Evolutionary conservation across 2,329 filamentous ascomycete species (phyloP).

Genomic region (Neofusicoccum ribis): DNA sequence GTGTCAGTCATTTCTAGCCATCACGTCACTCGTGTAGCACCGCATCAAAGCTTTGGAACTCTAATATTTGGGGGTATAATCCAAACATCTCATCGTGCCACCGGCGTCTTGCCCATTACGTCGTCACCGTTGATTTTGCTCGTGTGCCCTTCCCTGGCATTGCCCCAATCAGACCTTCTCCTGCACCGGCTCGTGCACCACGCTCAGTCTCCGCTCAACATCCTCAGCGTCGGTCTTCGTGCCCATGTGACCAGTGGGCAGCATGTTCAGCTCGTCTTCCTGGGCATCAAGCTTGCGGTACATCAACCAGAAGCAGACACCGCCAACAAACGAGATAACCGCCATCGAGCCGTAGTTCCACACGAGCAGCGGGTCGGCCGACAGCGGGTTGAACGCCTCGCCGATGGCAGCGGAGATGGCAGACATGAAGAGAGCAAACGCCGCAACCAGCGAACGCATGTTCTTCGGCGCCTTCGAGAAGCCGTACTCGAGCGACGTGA

Average conservation of each 20-base stretch:
- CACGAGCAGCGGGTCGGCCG: constrained; percentile 26
- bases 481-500: constrained; percentile 71
- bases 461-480: constrained; percentile 70
- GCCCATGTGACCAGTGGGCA: constrained; percentile 39
- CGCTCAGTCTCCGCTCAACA: constrained; percentile 27
- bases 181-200: constrained; percentile 1
- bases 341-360: constrained; percentile 37
- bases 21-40: not conserved
- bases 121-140: not conserved
- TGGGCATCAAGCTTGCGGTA: constrained; percentile 36
- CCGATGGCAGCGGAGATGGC: constrained; percentile 29
- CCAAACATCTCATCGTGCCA: not conserved
- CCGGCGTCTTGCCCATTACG: not conserved
- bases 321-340: constrained; percentile 37
- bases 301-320: constrained; percentile 33
- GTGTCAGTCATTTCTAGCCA: not conserved
- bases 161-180: not conserved
- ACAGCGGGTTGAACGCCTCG: constrained; percentile 25
- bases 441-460: constrained; percentile 53
- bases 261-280: constrained; percentile 40
- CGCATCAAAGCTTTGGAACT: not conserved
- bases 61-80: constrained; percentile 2
- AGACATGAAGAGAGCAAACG: constrained; percentile 38
- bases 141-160: not conserved
- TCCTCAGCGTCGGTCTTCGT: constrained; percentile 31